Evolutionary conservation across 2,329 filamentous ascomycete genomes (phyloP).

Genomic region (Fusarium chaquense): DNA sequence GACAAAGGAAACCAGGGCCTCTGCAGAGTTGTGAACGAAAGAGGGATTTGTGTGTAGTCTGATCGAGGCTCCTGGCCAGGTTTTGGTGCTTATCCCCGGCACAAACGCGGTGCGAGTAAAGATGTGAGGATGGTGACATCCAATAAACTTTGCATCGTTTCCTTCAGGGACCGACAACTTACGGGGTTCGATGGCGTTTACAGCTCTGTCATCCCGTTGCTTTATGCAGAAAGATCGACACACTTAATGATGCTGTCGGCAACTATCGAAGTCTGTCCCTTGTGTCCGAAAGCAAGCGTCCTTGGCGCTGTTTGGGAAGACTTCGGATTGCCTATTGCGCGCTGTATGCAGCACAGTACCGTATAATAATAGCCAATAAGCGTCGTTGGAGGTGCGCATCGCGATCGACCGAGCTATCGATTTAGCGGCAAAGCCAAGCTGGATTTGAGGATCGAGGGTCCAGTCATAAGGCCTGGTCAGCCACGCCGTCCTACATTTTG

Average conservation of each 20-base stretch:
- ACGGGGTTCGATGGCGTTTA: neutral
- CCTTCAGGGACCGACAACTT: conserved; percentile 10
- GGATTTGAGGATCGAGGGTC: conserved; percentile 26
- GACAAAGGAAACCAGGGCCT: neutral
- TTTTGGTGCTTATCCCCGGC: neutral
- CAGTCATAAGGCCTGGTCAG: conserved; percentile 19
- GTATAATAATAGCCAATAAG: conserved; percentile 9
- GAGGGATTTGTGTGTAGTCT: neutral
- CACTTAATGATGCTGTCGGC: conserved; percentile 5
- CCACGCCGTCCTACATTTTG: conserved; percentile 12
- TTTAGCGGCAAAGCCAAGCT: conserved; percentile 47
- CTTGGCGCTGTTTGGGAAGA: conserved; percentile 11
- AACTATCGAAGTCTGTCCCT: neutral
- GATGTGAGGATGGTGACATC: conserved; percentile 10
- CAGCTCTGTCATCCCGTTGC: conserved; percentile 14
- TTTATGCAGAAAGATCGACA: conserved; percentile 2
- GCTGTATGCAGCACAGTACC: neutral
- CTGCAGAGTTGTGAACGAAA: neutral
- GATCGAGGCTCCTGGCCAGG: neutral
- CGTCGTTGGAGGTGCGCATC: conserved; percentile 16
- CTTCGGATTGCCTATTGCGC: neutral
- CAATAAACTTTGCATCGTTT: conserved; percentile 19
- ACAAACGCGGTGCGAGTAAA: conserved; percentile 5
- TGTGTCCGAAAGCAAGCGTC: neutral
- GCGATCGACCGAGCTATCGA: conserved; percentile 44